Percentiles rank a stretch among this genome's conserved stretches.
phyloP scores from a whole-genome alignment of 371 early-diverging fungal species.

The Blastocladiella emersonii region DNA sequence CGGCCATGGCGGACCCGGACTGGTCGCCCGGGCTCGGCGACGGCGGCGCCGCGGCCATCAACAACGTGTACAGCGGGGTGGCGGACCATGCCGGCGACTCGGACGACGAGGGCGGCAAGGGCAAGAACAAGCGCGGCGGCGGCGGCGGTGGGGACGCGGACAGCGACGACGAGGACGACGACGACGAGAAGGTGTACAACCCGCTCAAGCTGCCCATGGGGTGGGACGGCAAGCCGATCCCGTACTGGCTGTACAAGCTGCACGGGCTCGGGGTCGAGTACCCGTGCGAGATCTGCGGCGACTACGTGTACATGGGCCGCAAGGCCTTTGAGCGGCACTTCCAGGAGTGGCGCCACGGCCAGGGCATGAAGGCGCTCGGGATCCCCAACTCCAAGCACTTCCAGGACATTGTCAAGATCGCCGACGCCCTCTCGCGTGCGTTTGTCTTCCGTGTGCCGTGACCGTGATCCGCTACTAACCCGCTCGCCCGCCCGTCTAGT shows the following conservation, averaged over 20 bases:
- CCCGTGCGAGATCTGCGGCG: constrained; percentile 95
- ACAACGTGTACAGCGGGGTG: neutral
- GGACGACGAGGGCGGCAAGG: neutral
- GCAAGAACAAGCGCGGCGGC: constrained; percentile 38
- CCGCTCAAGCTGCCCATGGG: constrained; percentile 92
- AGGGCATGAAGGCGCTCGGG: constrained; percentile 87
- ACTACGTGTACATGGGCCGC: constrained; percentile 88
- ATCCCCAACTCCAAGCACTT: constrained; percentile 88
- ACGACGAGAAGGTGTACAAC: constrained; percentile 84
- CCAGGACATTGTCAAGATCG: constrained; percentile 83
- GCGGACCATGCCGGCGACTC: neutral
- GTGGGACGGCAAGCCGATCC: constrained; percentile 98
- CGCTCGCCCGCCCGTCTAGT: constrained; percentile 32
- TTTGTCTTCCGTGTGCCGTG: constrained; percentile 7
- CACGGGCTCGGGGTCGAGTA: constrained; percentile 92
- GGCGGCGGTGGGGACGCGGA: constrained; percentile 55
- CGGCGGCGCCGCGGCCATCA: too few species aligned
- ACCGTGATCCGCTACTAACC: neutral
- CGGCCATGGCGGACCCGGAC: neutral
- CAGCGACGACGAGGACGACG: constrained; percentile 66
- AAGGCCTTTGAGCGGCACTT: constrained; percentile 94
- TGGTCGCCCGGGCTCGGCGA: too few species aligned
- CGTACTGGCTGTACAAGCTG: constrained; percentile 95
- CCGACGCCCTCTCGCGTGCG: constrained; percentile 78
- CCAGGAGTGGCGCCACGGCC: constrained; percentile 84